Percentiles rank a stretch among this genome's conserved stretches.
These are phyloP conservation scores for Knoxdaviesia capensis DNA, from an alignment of 2,329 filamentous ascomycete genomes.

Conservation along the genomic window DNA sequence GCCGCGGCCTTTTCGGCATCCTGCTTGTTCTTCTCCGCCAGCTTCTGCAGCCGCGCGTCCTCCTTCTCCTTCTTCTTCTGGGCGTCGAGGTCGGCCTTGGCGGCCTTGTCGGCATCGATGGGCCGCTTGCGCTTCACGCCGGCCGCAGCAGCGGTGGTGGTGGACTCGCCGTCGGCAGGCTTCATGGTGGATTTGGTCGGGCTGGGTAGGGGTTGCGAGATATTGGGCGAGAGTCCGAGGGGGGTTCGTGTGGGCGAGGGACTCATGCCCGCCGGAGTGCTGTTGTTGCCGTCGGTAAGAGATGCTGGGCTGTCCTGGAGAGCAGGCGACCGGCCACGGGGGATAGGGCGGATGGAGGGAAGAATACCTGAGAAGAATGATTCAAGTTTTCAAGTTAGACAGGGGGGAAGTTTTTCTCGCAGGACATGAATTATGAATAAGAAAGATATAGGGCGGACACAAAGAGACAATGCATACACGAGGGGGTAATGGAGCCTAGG, in stretches of 20 bases:
- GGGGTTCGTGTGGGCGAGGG: constrained; percentile 5
- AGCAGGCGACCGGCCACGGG: neutral
- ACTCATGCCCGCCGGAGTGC: constrained; percentile 10
- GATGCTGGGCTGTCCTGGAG: constrained; percentile 5
- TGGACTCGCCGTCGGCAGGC: no score
- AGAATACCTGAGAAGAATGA: no score
- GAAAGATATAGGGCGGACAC: no score
- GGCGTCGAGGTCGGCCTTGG: constrained; percentile 16
- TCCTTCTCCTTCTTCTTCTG: constrained; percentile 16
- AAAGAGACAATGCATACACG: no score
- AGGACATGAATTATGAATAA: no score
- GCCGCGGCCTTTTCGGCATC: constrained; percentile 8
- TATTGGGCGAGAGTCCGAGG: constrained; percentile 7
- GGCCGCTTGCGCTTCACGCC: constrained; percentile 22
- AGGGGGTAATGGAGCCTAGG: no score
- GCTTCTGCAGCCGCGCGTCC: constrained; percentile 12
- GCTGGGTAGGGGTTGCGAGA: no score
- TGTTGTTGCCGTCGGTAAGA: constrained; percentile 21
- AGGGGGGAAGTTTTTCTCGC: no score
- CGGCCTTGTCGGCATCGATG: constrained; percentile 19
- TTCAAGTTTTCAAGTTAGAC: no score
- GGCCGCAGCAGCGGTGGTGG: constrained; percentile 7
- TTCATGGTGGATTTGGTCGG: no score
- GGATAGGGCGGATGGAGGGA: neutral
- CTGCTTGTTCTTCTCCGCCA: constrained; percentile 18